Evolutionary conservation across 768 basidiomycete species (phyloP), one percentile per base, ranked within the genome.

Genomic region (Tulasnella sp.): DNA sequence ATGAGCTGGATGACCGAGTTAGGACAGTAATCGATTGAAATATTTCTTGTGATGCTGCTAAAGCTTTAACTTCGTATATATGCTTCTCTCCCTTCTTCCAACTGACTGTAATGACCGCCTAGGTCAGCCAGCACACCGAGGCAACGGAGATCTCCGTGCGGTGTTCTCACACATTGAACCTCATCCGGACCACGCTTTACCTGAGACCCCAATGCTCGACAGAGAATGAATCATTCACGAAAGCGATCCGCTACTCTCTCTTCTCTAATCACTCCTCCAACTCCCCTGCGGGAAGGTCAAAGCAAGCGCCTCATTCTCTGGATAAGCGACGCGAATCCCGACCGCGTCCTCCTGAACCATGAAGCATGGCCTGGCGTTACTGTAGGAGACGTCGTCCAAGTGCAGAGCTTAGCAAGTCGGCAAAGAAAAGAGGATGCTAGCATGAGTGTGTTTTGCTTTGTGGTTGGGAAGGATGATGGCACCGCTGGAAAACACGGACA

Each of bases 341-440:
- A 70, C 16, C 69, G 69, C 19, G 87, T 91, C 70, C 81, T 87
- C 19, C 84, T 94, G 78, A 92, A 93, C 75, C 89, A 88, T 59
- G 81, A 86, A 12, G 86, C 83, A 78, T 92, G 90, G 89, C 90
- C 90, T 6, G 92, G 92, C 2, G 89, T 92, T 37, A 81, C 83
- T 62, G 89, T 90, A 75, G 92, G 91, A 8, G 92, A 94, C 76
- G 80, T 91, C 77, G 77, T 94, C 47, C 83, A 86, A 69, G 85
- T 92, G 14, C 78, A 73, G 37, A 9, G 80, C 29, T 74, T 72
- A 16, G 79, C 77, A 69, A 80, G 81, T 62, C 80, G 81, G 68
- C 81, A 81, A 64, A 78, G 84, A 32, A 83, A 83, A 7, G 82
- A 81, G 62, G 80, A 82, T 17, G 75, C 77, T 26, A 70, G 69